These are phyloP conservation scores for Margaritispora aquatica DNA, from an alignment of 495 filamentous ascomycete genomes.

Conservation along the genomic window DNA sequence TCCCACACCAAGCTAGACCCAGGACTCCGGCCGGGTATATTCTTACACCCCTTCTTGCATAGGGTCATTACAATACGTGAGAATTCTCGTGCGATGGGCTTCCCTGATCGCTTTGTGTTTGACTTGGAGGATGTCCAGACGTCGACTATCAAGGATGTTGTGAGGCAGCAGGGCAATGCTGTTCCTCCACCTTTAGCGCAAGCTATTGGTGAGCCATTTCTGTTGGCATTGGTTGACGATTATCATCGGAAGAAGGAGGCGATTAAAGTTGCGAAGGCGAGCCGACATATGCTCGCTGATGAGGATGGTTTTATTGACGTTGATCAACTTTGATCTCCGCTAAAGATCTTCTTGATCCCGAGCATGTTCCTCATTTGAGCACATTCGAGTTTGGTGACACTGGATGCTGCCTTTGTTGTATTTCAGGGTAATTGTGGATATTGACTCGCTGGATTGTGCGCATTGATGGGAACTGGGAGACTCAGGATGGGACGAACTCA, in stretches of 20 bases:
- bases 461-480: too few species aligned
- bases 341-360: too few species aligned
- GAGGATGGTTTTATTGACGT: background rate
- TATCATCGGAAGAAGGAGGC: background rate
- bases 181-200: slow-evolving; percentile 1
- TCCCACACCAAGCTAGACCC: slow-evolving; percentile 3
- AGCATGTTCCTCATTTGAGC: too few species aligned
- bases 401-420: background rate
- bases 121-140: background rate
- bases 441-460: too few species aligned
- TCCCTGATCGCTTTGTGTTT: slow-evolving; percentile 6
- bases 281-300: background rate
- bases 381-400: too few species aligned
- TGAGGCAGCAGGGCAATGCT: slow-evolving; percentile 7
- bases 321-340: background rate
- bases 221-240: background rate
- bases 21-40: background rate
- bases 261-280: background rate
- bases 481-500: too few species aligned
- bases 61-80: slow-evolving; percentile 9
- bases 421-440: too few species aligned
- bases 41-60: slow-evolving; percentile 8
- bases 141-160: background rate
- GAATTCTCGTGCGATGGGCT: background rate
- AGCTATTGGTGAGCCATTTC: background rate